Evolutionary conservation across 257 asterid species (phyloP).

Genomic region (Nyctanthes arbortristis): DNA sequence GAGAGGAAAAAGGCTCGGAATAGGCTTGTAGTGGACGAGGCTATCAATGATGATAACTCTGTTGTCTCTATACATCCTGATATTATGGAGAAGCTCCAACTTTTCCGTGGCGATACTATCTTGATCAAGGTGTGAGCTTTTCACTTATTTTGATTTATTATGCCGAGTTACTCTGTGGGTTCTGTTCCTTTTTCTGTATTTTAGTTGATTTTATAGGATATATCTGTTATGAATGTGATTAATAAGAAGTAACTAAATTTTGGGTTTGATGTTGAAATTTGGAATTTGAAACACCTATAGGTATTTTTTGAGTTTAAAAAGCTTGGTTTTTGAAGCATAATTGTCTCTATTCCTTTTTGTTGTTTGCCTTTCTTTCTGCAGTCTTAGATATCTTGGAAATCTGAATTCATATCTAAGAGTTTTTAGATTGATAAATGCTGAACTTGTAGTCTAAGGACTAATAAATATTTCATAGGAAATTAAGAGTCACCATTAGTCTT

Average conservation of each 20-base stretch:
- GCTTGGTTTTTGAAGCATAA: background rate
- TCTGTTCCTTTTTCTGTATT: constrained; percentile 3
- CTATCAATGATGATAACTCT: constrained; percentile 80
- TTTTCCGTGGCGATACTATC: constrained; percentile 88
- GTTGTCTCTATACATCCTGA: constrained; percentile 75
- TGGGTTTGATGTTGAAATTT: background rate
- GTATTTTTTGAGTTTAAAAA: background rate
- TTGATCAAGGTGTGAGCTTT: constrained; percentile 62
- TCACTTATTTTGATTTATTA: background rate
- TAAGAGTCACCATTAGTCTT: background rate
- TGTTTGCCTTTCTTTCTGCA: background rate
- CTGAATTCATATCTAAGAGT: too few species aligned
- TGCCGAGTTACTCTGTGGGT: constrained; percentile 2
- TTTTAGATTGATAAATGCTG: too few species aligned
- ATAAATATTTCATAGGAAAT: background rate
- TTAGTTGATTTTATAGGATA: background rate
- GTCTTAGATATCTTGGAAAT: too few species aligned
- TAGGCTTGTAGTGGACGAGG: constrained; percentile 85
- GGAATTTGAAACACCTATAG: background rate
- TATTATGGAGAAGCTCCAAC: constrained; percentile 88
- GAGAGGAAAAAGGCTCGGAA: constrained; percentile 87
- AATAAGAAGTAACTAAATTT: too few species aligned
- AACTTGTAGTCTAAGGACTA: too few species aligned
- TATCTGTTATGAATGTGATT: background rate
- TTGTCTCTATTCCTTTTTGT: background rate